Percentiles rank a stretch among this genome's conserved stretches.
Evolutionary conservation across 2,329 filamentous ascomycete species (phyloP).

Genomic region (Aspergillus fumigatiaffinis): DNA sequence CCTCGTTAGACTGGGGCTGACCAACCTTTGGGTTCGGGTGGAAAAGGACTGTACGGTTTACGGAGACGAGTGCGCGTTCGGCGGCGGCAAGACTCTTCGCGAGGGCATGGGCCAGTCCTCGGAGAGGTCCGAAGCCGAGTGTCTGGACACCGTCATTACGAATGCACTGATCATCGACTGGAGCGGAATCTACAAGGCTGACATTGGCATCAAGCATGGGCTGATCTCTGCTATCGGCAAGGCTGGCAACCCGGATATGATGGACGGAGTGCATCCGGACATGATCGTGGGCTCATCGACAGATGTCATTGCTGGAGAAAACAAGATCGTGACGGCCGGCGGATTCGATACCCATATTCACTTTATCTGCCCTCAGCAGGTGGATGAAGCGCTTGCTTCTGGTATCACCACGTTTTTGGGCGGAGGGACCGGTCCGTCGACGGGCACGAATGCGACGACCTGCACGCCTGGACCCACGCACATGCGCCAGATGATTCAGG

Average conservation of each 20-base stretch:
- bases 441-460: conserved; percentile 86
- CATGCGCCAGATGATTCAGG: conserved; percentile 85
- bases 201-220: conserved; percentile 88
- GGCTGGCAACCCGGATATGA: conserved; percentile 93
- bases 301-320: conserved; percentile 86
- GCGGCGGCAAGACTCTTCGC: conserved; percentile 86
- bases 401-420: conserved; percentile 89
- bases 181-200: conserved; percentile 91
- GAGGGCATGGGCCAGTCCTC: conserved; percentile 95
- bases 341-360: conserved; percentile 90
- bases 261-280: conserved; percentile 75
- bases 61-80: conserved; percentile 93
- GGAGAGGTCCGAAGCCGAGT: conserved; percentile 66
- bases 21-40: conserved; percentile 85
- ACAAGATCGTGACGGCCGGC: conserved; percentile 85
- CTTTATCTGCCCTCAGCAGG: conserved; percentile 92
- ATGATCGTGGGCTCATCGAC: conserved; percentile 85
- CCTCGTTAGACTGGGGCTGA: conserved; percentile 73
- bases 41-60: conserved; percentile 81
- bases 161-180: conserved; percentile 91
- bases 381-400: conserved; percentile 73
- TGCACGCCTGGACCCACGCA: conserved; percentile 84
- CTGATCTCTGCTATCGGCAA: conserved; percentile 87
- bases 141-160: conserved; percentile 78
- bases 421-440: conserved; percentile 88